Evolutionary conservation across 2,329 filamentous ascomycete species (phyloP).

Genomic region (Samsoniella hepiali): DNA sequence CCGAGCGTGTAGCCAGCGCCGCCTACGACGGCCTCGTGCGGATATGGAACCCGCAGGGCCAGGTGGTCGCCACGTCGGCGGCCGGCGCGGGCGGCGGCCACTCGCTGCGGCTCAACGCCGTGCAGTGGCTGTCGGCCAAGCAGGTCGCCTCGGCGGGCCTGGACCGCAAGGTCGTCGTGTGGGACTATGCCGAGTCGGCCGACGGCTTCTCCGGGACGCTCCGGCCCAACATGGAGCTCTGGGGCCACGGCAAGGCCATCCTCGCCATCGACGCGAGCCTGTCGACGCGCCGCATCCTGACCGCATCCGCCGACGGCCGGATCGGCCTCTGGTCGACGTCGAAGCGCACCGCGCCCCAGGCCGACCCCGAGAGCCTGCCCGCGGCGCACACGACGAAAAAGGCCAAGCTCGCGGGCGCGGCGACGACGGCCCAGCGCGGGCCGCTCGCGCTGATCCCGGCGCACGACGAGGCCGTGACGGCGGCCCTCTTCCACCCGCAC

Average conservation of each 20-base stretch:
- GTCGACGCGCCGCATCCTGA: slow-evolving; percentile 73
- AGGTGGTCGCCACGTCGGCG: slow-evolving; percentile 74
- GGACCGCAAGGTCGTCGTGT: slow-evolving; percentile 82
- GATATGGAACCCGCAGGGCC: slow-evolving; percentile 87
- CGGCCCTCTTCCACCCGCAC: slow-evolving; percentile 77
- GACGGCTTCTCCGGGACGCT: slow-evolving; percentile 60
- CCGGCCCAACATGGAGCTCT: slow-evolving; percentile 74
- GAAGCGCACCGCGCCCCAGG: slow-evolving; percentile 71
- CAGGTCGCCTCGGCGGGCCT: slow-evolving; percentile 80
- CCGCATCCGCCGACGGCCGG: slow-evolving; percentile 77
- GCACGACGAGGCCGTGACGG: slow-evolving; percentile 72
- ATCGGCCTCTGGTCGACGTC: slow-evolving; percentile 87
- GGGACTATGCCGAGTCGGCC: slow-evolving; percentile 75
- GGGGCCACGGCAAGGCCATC: slow-evolving; percentile 74
- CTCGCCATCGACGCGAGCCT: slow-evolving; percentile 73
- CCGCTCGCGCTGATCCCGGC: slow-evolving; percentile 70
- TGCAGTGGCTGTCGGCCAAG: slow-evolving; percentile 73
- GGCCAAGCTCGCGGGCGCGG: slow-evolving; percentile 57
- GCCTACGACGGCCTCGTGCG: slow-evolving; percentile 88
- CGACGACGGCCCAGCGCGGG: slow-evolving; percentile 66
- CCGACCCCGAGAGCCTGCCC: slow-evolving; percentile 66
- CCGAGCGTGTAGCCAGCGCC: slow-evolving; percentile 72
- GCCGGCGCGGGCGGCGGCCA: slow-evolving; percentile 68
- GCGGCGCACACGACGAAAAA: slow-evolving; percentile 69
- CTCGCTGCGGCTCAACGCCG: slow-evolving; percentile 73